Evolutionary conservation across 148 eudicot genomes (phyloP).

Genomic region (Rhododendron vialii): DNA sequence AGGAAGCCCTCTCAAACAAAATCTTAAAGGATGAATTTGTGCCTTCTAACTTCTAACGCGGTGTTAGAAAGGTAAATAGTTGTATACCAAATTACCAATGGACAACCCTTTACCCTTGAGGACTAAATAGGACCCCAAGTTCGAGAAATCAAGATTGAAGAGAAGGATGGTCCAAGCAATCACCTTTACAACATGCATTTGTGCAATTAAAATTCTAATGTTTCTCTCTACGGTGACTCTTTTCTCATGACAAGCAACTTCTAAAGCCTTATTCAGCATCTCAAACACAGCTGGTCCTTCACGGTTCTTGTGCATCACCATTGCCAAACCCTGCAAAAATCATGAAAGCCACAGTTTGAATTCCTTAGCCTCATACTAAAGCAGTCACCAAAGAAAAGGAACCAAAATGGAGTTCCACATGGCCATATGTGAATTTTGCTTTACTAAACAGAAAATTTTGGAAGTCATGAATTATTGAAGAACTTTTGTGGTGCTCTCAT

Average conservation of each 20-base stretch:
- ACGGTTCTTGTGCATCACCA: slow-evolving; percentile 94
- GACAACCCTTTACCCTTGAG: background rate
- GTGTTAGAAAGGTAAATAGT: background rate
- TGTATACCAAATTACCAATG: background rate
- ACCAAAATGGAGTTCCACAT: background rate
- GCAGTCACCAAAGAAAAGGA: slow-evolving; percentile 3
- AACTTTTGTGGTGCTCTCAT: background rate
- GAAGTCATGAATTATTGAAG: background rate
- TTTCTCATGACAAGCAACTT: slow-evolving; percentile 49
- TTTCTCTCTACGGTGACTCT: slow-evolving; percentile 85
- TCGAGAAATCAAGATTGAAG: background rate
- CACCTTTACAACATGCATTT: slow-evolving; percentile 86
- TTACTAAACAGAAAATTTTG: background rate
- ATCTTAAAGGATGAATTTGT: background rate
- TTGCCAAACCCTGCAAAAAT: slow-evolving; percentile 74
- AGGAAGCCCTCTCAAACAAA: background rate
- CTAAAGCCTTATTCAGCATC: slow-evolving; percentile 65
- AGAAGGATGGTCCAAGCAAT: slow-evolving; percentile 6
- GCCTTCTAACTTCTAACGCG: background rate
- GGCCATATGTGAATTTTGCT: background rate
- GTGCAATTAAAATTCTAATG: slow-evolving; percentile 79
- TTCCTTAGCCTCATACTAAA: background rate
- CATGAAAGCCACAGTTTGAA: background rate
- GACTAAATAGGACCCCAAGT: background rate
- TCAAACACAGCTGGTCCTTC: slow-evolving; percentile 87